Conservation (phyloP, 116 monocot species). For the Trichopus zeylanicus region DNA sequence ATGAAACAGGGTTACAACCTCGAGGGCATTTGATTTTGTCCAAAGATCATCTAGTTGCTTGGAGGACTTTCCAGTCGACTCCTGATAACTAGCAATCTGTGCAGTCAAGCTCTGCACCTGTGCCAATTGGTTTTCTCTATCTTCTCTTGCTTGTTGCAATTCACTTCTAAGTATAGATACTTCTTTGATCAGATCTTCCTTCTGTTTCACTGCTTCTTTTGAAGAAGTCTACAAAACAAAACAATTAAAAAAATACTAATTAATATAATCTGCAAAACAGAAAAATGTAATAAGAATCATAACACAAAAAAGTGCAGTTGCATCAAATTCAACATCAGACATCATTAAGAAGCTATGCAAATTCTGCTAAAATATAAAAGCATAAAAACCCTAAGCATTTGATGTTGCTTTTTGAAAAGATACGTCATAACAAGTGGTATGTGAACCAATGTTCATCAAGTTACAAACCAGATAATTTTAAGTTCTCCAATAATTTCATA, state of each 20-base stretch:
- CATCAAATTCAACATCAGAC: not conserved
- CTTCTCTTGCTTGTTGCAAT: conserved; percentile 56
- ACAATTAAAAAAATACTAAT: not conserved
- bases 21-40: conserved; percentile 25
- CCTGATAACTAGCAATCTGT: conserved; percentile 37
- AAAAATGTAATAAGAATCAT: not conserved
- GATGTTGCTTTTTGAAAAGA: no score
- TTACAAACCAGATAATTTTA: no score
- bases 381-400: not conserved
- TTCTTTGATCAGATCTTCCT: conserved; percentile 48
- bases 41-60: conserved; percentile 26
- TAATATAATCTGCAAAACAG: no score
- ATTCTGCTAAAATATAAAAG: not conserved
- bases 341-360: not conserved
- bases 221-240: conserved; percentile 34
- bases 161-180: conserved; percentile 50
- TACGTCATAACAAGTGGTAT: no score
- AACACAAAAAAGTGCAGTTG: not conserved
- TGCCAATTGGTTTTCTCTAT: conserved; percentile 46
- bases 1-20: conserved; percentile 39
- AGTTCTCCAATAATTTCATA: no score
- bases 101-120: conserved; percentile 40
- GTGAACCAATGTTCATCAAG: no score
- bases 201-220: conserved; percentile 58
- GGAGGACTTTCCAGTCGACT: conserved; percentile 22